phyloP scores from a whole-genome alignment of 2,329 filamentous ascomycete species.

The Diplodia intermedia region DNA sequence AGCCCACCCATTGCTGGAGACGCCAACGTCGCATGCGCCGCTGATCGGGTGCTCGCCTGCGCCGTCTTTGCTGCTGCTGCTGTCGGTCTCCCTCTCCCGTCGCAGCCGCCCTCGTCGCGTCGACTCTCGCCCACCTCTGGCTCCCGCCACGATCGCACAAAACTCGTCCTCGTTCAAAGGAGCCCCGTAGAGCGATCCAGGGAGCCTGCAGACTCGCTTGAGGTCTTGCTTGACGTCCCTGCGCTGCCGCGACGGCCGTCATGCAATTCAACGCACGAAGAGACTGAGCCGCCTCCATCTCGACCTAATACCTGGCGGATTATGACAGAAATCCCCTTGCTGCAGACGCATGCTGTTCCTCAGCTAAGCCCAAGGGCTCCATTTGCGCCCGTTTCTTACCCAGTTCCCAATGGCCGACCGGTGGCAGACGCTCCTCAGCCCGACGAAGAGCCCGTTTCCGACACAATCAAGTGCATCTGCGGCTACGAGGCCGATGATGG shows the following conservation, averaged over 20 bases:
- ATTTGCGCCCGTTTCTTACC: slow-evolving; percentile 41
- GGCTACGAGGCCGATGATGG: slow-evolving; percentile 93
- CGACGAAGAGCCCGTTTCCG: slow-evolving; percentile 76
- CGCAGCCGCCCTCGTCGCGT: slow-evolving; percentile 29
- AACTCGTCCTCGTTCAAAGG: slow-evolving; percentile 9
- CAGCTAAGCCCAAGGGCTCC: slow-evolving; percentile 49
- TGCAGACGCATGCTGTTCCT: slow-evolving; percentile 52
- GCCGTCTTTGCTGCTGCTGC: slow-evolving; percentile 6
- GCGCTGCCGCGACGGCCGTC: slow-evolving; percentile 47
- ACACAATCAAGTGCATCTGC: slow-evolving; percentile 98
- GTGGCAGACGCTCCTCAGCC: slow-evolving; percentile 41
- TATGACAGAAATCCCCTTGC: slow-evolving; percentile 53
- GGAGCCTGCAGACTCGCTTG: slow-evolving; percentile 21
- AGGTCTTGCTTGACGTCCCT: slow-evolving; percentile 27
- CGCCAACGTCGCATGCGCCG: slow-evolving; percentile 18
- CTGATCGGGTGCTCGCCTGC: slow-evolving; percentile 13
- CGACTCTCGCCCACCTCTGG: slow-evolving; percentile 19
- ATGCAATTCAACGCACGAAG: slow-evolving; percentile 50
- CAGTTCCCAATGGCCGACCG: slow-evolving; percentile 47
- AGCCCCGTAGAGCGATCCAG: slow-evolving; percentile 17
- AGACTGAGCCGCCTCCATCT: slow-evolving; percentile 44
- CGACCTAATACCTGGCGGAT: slow-evolving; percentile 31
- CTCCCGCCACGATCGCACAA: slow-evolving; percentile 30
- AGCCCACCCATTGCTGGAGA: slow-evolving; percentile 8
- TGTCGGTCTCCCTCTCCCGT: neutral